Conservation (phyloP, 192 early-diverging fungal species). For the Linnemannia elongata region DNA sequence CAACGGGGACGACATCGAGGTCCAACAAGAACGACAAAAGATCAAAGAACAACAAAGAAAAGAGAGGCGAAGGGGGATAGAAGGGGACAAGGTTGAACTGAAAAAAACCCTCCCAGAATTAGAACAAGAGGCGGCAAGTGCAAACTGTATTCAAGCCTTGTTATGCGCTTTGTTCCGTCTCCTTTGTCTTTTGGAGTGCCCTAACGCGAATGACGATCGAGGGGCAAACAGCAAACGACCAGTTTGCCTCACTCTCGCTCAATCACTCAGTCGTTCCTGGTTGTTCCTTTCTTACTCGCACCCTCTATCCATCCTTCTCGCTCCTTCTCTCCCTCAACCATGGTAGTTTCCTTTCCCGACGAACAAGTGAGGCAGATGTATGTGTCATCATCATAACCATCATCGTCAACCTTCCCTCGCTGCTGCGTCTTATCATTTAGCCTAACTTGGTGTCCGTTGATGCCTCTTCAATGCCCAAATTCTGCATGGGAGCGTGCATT, state of each 20-base stretch:
- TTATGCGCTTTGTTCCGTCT: background rate
- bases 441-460: background rate
- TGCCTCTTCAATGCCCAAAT: background rate
- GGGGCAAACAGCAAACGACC: background rate
- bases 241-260: background rate
- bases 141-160: too few relatives aligned
- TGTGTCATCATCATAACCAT: background rate
- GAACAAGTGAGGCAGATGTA: background rate
- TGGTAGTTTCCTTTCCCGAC: background rate
- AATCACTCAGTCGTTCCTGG: background rate
- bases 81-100: too few relatives aligned
- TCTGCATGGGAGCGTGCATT: background rate
- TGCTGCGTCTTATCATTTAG: background rate
- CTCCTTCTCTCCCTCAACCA: too few relatives aligned
- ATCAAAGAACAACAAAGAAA: background rate
- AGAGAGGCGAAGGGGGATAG: background rate
- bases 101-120: background rate
- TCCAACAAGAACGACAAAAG: background rate
- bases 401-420: background rate
- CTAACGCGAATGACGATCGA: background rate
- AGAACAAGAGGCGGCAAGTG: background rate
- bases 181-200: background rate
- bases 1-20: background rate
- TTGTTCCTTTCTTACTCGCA: background rate
- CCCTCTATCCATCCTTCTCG: background rate